Percentiles rank a stretch among this genome's conserved stretches.
phyloP scores from a whole-genome alignment of 306 rosid genomes.

The Prunus kanzakura region DNA sequence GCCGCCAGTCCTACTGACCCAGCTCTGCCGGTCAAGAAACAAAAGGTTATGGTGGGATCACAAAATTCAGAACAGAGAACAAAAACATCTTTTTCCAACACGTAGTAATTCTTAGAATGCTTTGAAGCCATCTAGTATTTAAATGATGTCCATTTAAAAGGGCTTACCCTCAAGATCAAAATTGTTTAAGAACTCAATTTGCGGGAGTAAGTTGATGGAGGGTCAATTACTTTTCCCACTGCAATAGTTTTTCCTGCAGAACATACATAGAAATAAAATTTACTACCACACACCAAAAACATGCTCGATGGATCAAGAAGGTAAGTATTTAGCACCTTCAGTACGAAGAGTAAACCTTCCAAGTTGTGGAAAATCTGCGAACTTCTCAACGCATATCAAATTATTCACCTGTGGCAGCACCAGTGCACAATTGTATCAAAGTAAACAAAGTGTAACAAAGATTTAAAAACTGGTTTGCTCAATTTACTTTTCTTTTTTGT shows the following conservation, averaged over 20 bases:
- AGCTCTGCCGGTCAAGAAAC: conserved; percentile 10
- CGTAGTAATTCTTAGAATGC: not conserved
- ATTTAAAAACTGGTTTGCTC: not conserved
- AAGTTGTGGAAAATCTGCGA: conserved; percentile 75
- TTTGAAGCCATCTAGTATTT: not conserved
- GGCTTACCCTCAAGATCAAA: conserved; percentile 61
- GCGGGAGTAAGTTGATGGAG: not conserved
- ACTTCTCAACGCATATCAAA: conserved; percentile 74
- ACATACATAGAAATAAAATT: conserved; percentile 10
- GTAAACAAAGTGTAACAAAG: not conserved
- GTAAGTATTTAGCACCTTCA: conserved; percentile 53
- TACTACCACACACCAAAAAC: conserved; percentile 7
- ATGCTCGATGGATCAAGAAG: conserved; percentile 7
- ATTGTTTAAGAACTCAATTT: conserved; percentile 37
- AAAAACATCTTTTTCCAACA: not conserved
- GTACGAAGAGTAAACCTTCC: conserved; percentile 99
- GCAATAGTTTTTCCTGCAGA: conserved; percentile 87
- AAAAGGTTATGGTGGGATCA: not conserved
- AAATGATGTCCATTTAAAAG: too few relatives aligned
- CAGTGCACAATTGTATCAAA: not conserved
- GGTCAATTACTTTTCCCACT: conserved; percentile 76
- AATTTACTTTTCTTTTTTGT: not conserved
- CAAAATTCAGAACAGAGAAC: not conserved
- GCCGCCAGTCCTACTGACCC: conserved; percentile 29
- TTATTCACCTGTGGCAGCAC: conserved; percentile 55